Conservation (phyloP, 2,329 filamentous ascomycete genomes). For the Fusarium stilboides region DNA sequence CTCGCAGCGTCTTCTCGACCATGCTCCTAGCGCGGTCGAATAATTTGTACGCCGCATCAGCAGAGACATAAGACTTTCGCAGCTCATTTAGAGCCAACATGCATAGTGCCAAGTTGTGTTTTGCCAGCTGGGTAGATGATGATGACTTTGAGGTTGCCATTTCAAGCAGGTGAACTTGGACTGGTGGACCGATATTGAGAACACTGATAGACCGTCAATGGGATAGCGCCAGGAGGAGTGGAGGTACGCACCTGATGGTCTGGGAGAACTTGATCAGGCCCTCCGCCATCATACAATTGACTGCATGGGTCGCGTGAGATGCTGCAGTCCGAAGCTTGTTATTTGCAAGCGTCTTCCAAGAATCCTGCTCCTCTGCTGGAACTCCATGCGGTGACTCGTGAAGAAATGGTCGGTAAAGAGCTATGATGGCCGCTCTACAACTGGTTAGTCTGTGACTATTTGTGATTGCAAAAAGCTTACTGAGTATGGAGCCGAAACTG, state of each 20-base stretch:
- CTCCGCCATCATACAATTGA: constrained; percentile 5
- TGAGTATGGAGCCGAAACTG: not conserved
- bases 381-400: not conserved
- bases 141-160: constrained; percentile 1
- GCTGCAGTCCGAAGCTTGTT: not conserved
- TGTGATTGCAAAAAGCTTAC: not conserved
- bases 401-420: not conserved
- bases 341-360: not conserved
- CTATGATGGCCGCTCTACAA: not conserved
- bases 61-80: constrained; percentile 26
- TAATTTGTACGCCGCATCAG: constrained; percentile 18
- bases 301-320: constrained; percentile 1
- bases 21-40: constrained; percentile 19
- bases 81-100: constrained; percentile 21
- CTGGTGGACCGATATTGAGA: constrained; percentile 12
- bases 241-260: not conserved
- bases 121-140: constrained; percentile 4
- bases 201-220: not conserved
- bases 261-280: not conserved
- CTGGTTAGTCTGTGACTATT: not conserved
- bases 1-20: constrained; percentile 1
- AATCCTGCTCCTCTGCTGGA: not conserved
- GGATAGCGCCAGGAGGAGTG: not conserved
- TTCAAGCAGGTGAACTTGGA: constrained; percentile 21
- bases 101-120: constrained; percentile 19